Base-by-base conservation (phyloP, 768 basidiomycete genomes). In the Boletellus emodensis region DNA sequence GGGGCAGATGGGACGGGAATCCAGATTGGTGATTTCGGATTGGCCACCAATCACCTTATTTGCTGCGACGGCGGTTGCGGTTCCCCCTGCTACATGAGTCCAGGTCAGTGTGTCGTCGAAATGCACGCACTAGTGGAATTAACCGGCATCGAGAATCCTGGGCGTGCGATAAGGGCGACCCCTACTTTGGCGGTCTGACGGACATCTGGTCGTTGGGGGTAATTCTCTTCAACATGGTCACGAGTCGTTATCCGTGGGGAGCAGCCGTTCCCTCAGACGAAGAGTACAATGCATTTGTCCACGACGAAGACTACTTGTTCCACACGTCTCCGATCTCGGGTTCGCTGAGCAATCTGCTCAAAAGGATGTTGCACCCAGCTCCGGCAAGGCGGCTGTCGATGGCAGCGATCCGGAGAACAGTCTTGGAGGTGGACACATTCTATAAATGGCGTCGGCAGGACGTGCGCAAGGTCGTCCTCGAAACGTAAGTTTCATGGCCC, bases 161-260 rank as follows among this genome's bases (percentile, higher is more conserved):
- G 50, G 74, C 73, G 28, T 64, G 71, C 40, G 73, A 75, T 26
- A 56, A 71, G 46, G 61, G 72, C 53, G 55, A 50, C 6, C 11
- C 32, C 2, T 52, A 49, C 13, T 48, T 37, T 15, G 47, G 46
- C 1, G 30, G 20, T 47, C 46, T 64, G 28, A 72, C 52, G 3
- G 85, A 87, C 57, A 74, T 85, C 51, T 87, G 86, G 86, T 75
- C 85, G 5, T 67, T 87, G 12, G 85, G 84, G n/a, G 75, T 94
- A 49, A 87, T 94, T 53, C 78, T 94, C 46, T 79, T 85, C 59
- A 91, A 89, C 67, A 81, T 94, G 72, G 81, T 87, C 34, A 84
- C 83, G 49, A 82, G 82, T 4, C 1, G 24, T 18, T 34, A 44
- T 10, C 48, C 57, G 15, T 55, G 54, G 56, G 20, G 35, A 2